These are phyloP conservation scores for Collybia nuda DNA, from an alignment of 768 basidiomycete species.

Conservation along the genomic window DNA sequence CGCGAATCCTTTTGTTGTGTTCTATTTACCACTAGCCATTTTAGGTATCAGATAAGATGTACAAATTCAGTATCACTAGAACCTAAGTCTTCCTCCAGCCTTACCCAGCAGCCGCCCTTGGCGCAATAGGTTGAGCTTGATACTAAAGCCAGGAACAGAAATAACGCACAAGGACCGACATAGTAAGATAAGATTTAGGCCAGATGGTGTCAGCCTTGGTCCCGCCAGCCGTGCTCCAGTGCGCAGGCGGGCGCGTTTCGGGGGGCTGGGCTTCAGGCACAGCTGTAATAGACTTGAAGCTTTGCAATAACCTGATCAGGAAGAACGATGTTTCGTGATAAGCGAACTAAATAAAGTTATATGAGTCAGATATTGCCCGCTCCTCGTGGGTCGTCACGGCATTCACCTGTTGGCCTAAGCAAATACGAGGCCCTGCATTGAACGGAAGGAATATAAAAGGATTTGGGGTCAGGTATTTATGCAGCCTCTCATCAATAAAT, in stretches of 20 bases:
- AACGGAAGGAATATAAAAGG: conserved; percentile 59
- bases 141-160: background rate
- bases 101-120: conserved; percentile 31
- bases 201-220: conserved; percentile 26
- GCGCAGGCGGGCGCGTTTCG: conserved; percentile 36
- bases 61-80: background rate
- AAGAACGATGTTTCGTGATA: conserved; percentile 55
- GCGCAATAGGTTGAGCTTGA: background rate
- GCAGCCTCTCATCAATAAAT: conserved; percentile 60
- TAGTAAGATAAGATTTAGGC: conserved; percentile 12
- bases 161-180: conserved; percentile 10
- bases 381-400: background rate
- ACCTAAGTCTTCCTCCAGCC: conserved; percentile 20
- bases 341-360: conserved; percentile 36
- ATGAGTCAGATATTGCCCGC: too few species aligned
- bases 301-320: conserved; percentile 46
- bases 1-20: conserved; percentile 13
- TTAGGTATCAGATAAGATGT: too few species aligned
- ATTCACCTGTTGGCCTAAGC: conserved; percentile 48
- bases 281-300: conserved; percentile 35
- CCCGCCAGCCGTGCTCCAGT: conserved; percentile 35
- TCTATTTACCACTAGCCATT: background rate
- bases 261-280: conserved; percentile 41
- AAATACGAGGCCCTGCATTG: conserved; percentile 53
- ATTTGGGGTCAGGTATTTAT: conserved; percentile 54